Evolutionary conservation across 768 basidiomycete species (phyloP), one percentile per base, ranked within the genome.

Genomic region (Sarcodon sp.): DNA sequence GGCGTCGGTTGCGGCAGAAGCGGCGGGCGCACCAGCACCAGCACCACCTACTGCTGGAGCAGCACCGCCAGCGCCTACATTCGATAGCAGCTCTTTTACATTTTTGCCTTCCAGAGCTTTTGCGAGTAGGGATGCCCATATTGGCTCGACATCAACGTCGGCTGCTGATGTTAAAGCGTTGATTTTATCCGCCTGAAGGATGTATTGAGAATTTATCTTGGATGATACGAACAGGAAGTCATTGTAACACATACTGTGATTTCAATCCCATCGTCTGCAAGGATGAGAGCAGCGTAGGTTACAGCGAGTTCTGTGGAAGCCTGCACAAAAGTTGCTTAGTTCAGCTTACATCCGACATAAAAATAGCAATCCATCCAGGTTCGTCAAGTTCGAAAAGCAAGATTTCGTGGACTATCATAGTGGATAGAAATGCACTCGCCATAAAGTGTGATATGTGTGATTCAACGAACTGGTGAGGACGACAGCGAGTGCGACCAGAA

Each of bases 81-180:
- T 94, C 53, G 87, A 85, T 55, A 99, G 78, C 47, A 98, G 76
- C 41, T 93, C 91, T 70, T 90, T 97, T 60, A 99, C 79, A 71
- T 98, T 80, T 77, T 94, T 96, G 61, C 93, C 94, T 69, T 94
- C 92, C 47, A 99, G 82, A 34, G 96, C 94, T 68, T 96, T 98
- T 53, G 94, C 87, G 62, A 99, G 88, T 59, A 99, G 85, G 11
- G 84, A 69, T 50, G 92, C 92, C 96, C 96, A 98, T 73, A 99
- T 98, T 50, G 93, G 77, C 69, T 98, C 96, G 51, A 96, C 60
- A 21, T 96, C 92, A 54, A 90, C 72, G 50, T 70, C 69, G 47
- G 94, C 96, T 47, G 89, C 93, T 49, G 63, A 65, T 58, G 87
- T 89, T 63, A 98, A 65, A n/a, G 90, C 71, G 58, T 72, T 51